phyloP scores from a whole-genome alignment of 176 grass and related monocot species.

The Thinopyrum elongatum region DNA sequence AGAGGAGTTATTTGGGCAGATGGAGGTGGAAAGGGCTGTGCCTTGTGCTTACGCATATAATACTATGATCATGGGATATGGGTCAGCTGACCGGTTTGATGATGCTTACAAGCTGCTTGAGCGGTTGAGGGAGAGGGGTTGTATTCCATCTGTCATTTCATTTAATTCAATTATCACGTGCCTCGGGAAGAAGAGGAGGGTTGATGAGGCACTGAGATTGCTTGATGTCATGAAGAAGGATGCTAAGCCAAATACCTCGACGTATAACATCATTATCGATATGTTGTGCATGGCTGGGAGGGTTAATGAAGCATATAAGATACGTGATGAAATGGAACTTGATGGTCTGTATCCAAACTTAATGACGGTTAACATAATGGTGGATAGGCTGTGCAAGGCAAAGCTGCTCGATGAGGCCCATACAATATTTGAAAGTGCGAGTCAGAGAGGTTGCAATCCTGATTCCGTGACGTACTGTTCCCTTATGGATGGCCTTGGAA shows the following conservation, averaged over 20 bases:
- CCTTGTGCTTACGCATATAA: constrained; percentile 84
- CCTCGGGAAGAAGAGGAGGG: constrained; percentile 67
- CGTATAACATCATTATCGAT: constrained; percentile 86
- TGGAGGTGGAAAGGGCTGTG: constrained; percentile 55
- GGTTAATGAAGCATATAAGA: constrained; percentile 66
- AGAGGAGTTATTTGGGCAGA: constrained; percentile 71
- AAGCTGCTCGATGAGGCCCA: constrained; percentile 70
- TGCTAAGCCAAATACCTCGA: constrained; percentile 69
- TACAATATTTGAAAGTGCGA: constrained; percentile 69
- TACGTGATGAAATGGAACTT: constrained; percentile 76
- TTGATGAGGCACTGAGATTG: constrained; percentile 62
- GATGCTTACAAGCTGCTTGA: constrained; percentile 72
- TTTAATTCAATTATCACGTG: constrained; percentile 95
- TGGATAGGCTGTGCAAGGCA: constrained; percentile 90
- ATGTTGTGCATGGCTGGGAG: constrained; percentile 73
- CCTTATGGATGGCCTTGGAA: constrained; percentile 87
- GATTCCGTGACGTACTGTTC: constrained; percentile 81
- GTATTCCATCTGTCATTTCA: constrained; percentile 84
- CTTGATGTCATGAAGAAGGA: constrained; percentile 93
- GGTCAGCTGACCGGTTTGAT: constrained; percentile 61
- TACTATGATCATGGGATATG: constrained; percentile 96
- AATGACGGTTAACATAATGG: constrained; percentile 89
- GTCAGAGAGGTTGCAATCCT: constrained; percentile 68
- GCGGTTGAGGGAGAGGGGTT: constrained; percentile 76
- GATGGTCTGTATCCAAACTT: constrained; percentile 82